phyloP scores from a whole-genome alignment of 495 filamentous ascomycete genomes.

The Hypoxylon subgilvum region DNA sequence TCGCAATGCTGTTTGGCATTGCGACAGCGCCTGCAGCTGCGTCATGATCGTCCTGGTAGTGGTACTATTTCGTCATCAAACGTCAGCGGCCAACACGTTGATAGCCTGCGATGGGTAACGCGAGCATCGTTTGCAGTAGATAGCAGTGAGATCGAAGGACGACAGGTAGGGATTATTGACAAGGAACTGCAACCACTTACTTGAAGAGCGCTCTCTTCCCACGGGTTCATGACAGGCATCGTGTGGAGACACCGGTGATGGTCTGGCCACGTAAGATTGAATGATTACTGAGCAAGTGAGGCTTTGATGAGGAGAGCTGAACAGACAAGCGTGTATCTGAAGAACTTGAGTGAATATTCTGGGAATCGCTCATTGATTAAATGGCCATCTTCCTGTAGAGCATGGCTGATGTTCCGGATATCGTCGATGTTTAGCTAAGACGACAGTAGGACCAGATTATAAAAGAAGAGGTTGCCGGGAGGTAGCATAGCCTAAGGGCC shows the following conservation, averaged over 20 bases:
- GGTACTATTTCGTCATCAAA: slow-evolving; percentile 10
- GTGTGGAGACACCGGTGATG: neutral
- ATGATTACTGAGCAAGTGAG: neutral
- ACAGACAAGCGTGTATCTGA: neutral
- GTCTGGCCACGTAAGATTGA: neutral
- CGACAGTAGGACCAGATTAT: neutral
- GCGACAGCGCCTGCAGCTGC: no score
- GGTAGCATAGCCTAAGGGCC: neutral
- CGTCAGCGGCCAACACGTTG: slow-evolving; percentile 3
- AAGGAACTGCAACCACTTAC: slow-evolving; percentile 16
- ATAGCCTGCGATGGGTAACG: neutral
- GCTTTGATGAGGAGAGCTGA: neutral
- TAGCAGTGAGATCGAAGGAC: neutral
- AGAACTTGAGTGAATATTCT: neutral
- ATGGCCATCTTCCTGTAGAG: neutral
- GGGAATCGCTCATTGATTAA: neutral
- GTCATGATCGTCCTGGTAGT: slow-evolving; percentile 6
- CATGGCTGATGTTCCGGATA: neutral
- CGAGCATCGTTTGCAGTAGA: neutral
- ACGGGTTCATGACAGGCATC: slow-evolving; percentile 38
- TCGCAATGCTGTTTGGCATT: neutral
- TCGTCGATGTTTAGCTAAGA: neutral
- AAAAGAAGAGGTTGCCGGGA: neutral
- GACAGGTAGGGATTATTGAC: neutral
- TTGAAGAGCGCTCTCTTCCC: slow-evolving; percentile 38